Evolutionary conservation across 768 basidiomycete species (phyloP).

Genomic region (Boletus eberwhitei): DNA sequence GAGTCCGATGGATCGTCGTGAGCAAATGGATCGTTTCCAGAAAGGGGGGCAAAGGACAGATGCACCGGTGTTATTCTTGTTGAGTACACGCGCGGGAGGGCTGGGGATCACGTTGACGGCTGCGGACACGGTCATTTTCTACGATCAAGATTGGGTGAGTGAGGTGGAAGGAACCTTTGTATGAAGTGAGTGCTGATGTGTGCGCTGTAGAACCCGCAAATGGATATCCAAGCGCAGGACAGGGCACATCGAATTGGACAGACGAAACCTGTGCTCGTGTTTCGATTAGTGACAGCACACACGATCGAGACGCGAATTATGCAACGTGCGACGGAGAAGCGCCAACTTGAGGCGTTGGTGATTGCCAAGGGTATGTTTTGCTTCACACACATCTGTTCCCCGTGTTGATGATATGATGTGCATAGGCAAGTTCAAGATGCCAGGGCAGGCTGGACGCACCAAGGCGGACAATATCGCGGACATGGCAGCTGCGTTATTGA

Average conservation of each 20-base stretch:
- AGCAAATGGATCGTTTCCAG: conserved; percentile 86
- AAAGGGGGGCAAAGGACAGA: conserved; percentile 55
- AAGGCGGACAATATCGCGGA: conserved; percentile 72
- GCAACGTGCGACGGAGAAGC: conserved; percentile 80
- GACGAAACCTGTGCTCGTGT: conserved; percentile 85
- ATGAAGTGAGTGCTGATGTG: conserved; percentile 1
- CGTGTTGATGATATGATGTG: background rate
- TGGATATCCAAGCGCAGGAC: conserved; percentile 95
- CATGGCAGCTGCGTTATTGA: conserved; percentile 73
- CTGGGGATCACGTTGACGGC: conserved; percentile 96
- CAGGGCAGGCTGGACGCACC: conserved; percentile 49
- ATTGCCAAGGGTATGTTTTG: conserved; percentile 74
- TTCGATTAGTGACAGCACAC: conserved; percentile 80
- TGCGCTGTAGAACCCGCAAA: conserved; percentile 75
- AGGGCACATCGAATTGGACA: conserved; percentile 96
- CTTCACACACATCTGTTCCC: background rate
- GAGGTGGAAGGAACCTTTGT: background rate
- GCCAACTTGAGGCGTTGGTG: conserved; percentile 90
- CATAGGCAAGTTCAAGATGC: conserved; percentile 79
- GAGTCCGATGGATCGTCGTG: conserved; percentile 72
- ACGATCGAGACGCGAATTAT: conserved; percentile 93
- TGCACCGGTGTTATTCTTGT: conserved; percentile 74
- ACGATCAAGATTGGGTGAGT: conserved; percentile 24
- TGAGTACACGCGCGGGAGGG: conserved; percentile 94
- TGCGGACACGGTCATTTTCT: conserved; percentile 31